Evolutionary conservation across 176 grass and related monocot genomes (phyloP), one percentile per base, ranked within the genome.

Genomic region (Avena atlantica): DNA sequence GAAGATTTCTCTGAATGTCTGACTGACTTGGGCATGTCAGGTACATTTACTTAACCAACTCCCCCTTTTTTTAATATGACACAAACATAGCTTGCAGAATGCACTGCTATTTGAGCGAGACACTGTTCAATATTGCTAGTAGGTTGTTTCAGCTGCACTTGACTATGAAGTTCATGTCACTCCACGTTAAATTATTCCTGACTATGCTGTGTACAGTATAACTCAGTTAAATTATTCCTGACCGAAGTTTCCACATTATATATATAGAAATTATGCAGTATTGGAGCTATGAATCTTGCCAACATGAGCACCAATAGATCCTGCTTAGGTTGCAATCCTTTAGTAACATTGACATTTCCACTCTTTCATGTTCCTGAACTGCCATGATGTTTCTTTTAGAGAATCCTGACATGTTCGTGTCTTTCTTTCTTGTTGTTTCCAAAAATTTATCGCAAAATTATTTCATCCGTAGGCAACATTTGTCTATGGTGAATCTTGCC

Each of bases 1-100:
- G 96, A 98, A 86, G 93, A 95, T 81, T 98, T 92, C 89, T 98
- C 89, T 79, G 96, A 92, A 78, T 95, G 91, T 68, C 88, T 92
- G 45, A 79, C 91, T 87, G 89, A 90, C 74, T 78, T 97, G 70
- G 83, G 85, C 57, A 59, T 86, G 76, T 34, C 85, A 95, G 95
- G 95, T 97, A 92, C 84, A 80, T 69, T 89, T 90, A 80, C 61
- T 52, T 76, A 24, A 29, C 55, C 56, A 47, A 8, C 65, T 90
- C 78, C 12, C 13, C 27, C 15, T 57, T 60, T 70, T 78, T 29
- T 10, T 23, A 40, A 75, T 72, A 84, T 85, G 12, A 24, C 55
- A 71, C 20, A 16, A 50, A 74, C 66, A 29, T 15, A 70, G 4
- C 20, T 25, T 79, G 34, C 29, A 40, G 57, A 60, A 55, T 71